Percentiles rank a stretch among this genome's conserved stretches.
Evolutionary conservation across 2,329 filamentous ascomycete genomes (phyloP).

Genomic region (Monilinia fructicola): DNA sequence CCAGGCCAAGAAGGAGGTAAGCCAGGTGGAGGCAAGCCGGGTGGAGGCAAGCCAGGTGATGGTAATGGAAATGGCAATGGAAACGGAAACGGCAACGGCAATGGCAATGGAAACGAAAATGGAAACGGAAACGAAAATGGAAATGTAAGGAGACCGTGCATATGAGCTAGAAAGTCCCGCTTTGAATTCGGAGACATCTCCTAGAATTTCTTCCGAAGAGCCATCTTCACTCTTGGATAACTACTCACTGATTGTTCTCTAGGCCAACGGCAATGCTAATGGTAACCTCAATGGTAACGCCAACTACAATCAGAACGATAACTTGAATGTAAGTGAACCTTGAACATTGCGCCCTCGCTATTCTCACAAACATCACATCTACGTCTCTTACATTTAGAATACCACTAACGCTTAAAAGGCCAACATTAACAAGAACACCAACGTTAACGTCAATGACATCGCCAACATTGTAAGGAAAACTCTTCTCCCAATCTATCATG

Average conservation of each 20-base stretch:
- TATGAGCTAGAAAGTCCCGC: no score
- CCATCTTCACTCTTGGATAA: not conserved
- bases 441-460: slow-evolving; percentile 5
- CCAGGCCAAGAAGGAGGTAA: not conserved
- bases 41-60: not conserved
- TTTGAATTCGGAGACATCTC: not conserved
- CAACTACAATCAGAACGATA: not conserved
- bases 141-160: not conserved
- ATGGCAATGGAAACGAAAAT: not conserved
- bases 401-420: not conserved
- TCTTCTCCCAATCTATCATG: not conserved
- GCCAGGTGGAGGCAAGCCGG: not conserved
- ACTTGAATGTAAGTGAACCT: not conserved
- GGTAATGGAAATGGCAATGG: not conserved
- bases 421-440: slow-evolving; percentile 13
- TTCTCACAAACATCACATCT: no score
- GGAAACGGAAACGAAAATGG: not conserved
- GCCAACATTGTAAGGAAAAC: slow-evolving; percentile 11
- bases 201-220: no score
- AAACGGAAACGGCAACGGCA: not conserved
- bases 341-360: not conserved
- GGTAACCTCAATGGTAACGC: not conserved
- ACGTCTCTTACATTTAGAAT: not conserved
- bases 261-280: slow-evolving; percentile 6
- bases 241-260: not conserved